Evolutionary conservation across 2,329 filamentous ascomycete genomes (phyloP).

Genomic region (Aspergillus clavatus): DNA sequence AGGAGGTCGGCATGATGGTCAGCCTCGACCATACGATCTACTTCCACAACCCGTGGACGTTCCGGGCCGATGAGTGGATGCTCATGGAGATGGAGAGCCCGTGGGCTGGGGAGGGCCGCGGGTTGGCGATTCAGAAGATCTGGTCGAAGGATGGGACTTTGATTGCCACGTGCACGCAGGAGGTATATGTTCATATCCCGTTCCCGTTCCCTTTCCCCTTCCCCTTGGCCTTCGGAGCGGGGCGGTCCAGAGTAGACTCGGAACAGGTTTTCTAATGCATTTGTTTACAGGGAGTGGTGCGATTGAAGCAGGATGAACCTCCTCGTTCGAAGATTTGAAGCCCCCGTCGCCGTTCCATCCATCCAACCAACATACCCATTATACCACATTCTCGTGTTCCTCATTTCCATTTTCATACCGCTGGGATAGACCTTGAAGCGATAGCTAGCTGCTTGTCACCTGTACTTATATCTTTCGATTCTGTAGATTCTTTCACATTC

Average conservation of each 20-base stretch:
- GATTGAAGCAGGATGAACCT: conserved; percentile 41
- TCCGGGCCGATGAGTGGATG: conserved; percentile 50
- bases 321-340: conserved; percentile 31
- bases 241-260: no score
- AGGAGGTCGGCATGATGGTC: conserved; percentile 48
- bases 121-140: conserved; percentile 46
- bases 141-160: conserved; percentile 46
- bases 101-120: conserved; percentile 49
- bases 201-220: conserved; percentile 6
- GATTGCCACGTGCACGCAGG: conserved; percentile 49
- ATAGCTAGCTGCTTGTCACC: neutral
- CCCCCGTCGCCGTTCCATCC: neutral
- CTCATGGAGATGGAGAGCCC: conserved; percentile 48
- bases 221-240: neutral
- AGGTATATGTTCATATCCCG: conserved; percentile 39
- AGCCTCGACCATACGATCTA: conserved; percentile 49
- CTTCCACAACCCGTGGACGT: conserved; percentile 47
- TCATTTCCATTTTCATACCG: conserved; percentile 7
- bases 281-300: conserved; percentile 39
- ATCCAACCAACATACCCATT: neutral
- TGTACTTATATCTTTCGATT: neutral
- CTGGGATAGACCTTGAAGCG: conserved; percentile 3
- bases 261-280: no score
- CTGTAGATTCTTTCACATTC: neutral
- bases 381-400: neutral